Evolutionary conservation across 345 rosid species (phyloP).

Genomic region (Trapa bicornis): DNA sequence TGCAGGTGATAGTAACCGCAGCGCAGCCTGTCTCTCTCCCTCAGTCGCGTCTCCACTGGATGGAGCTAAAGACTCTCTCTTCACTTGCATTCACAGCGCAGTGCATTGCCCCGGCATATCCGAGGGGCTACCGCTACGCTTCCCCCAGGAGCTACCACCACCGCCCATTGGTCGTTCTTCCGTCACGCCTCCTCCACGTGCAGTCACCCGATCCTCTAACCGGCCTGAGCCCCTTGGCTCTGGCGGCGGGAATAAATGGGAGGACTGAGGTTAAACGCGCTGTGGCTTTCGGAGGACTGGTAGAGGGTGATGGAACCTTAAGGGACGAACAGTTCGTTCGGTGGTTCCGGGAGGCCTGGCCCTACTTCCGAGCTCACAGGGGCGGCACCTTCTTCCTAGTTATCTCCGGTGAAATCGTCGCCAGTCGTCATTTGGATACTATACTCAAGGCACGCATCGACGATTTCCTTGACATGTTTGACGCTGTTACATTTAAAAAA

Average conservation of each 20-base stretch:
- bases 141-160: neutral
- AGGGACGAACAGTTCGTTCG: slow-evolving; percentile 69
- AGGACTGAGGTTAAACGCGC: neutral
- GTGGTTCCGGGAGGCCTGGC: slow-evolving; percentile 99
- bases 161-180: neutral
- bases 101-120: slow-evolving; percentile 2
- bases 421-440: slow-evolving; percentile 46
- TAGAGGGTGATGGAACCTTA: neutral
- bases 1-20: too few species aligned
- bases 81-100: too few species aligned
- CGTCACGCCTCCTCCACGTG: neutral
- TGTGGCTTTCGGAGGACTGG: neutral
- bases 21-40: neutral
- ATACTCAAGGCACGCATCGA: slow-evolving; percentile 50
- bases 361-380: slow-evolving; percentile 82
- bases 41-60: neutral
- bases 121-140: neutral
- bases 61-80: neutral
- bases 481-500: neutral
- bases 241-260: neutral
- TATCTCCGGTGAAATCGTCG: slow-evolving; percentile 59
- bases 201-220: neutral
- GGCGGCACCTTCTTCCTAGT: slow-evolving; percentile 64
- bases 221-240: neutral
- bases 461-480: neutral